Conservation (phyloP, 768 basidiomycete species). For the Pleurotus eryngii region DNA sequence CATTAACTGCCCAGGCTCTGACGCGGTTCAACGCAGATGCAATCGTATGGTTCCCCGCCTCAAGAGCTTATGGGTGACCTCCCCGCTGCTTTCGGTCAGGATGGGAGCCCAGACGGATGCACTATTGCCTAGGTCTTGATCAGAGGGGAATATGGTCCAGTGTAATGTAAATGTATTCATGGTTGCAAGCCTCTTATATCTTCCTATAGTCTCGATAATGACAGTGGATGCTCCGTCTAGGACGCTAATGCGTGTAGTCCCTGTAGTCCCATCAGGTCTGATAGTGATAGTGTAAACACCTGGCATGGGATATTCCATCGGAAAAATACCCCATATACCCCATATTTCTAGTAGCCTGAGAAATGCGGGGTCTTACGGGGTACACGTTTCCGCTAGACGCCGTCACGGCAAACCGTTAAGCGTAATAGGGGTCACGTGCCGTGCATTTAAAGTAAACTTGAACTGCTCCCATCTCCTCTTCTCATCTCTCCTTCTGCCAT, state of each 20-base stretch:
- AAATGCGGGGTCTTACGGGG: conserved; percentile 6
- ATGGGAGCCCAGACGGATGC: conserved; percentile 38
- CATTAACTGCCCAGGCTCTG: not conserved
- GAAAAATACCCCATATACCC: too few species aligned
- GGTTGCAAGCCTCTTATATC: not conserved
- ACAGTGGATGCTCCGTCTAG: not conserved
- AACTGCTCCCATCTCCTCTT: not conserved
- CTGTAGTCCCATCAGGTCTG: too few species aligned
- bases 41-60: conserved; percentile 75
- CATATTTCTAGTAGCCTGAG: not conserved
- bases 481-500: not conserved
- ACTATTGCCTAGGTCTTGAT: conserved; percentile 18
- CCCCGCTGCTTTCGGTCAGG: conserved; percentile 64
- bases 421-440: not conserved
- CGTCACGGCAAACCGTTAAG: conserved; percentile 4
- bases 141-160: not conserved
- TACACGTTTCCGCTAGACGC: not conserved
- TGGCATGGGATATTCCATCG: not conserved
- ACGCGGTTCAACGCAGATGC: conserved; percentile 49
- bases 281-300: not conserved
- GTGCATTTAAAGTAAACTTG: conserved; percentile 1
- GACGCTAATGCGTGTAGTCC: too few species aligned
- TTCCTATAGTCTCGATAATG: not conserved
- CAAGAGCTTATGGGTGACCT: conserved; percentile 80
- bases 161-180: conserved; percentile 7